Base-by-base conservation (phyloP, 345 rosid genomes). In the Arabidopsis suecica region DNA sequence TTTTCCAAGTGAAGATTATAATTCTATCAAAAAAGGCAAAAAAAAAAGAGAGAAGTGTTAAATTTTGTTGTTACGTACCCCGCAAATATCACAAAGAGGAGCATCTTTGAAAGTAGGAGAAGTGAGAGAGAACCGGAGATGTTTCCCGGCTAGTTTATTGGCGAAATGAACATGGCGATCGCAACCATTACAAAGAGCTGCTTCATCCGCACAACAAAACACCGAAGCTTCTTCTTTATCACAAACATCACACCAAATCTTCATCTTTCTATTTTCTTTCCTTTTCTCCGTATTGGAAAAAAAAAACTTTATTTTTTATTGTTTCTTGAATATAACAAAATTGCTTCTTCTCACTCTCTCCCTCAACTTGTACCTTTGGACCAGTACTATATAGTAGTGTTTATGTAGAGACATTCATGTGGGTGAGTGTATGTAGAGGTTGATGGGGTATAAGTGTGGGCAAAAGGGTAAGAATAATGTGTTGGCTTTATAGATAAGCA, bases 201-300 rank as follows among this genome's bases (percentile, higher is more conserved):
- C 96, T 85, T 88, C 96, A 83, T 90, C 96, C 3, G 97, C 91
- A 4, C 80, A 82, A 51, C 94, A 91, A 55, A 88, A 86, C 30
- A 89, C 83, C 0, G 80, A 66, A 33, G 91, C 94, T 59, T 87
- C 89, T 54, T 76, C 82, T 59, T 77, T 81, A 53, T 82, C 84
- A 68, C 97, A 91, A 32, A 84, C 87, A 62, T 89, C 91, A 61
- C 97, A 91, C 82, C 86, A 71, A 58, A 91, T 86, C 88, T 91
- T 91, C 95, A 91, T 91, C 58, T 18, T 68, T 44, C 41, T 7
- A 9, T 7, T 58, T 13, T 56, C 12, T 7, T 16, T 40, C 5
- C n/a, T n/a, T 9, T 7, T 50, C 4, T 28, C 32, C 25, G 11
- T 48, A 8, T 48, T 4, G n/a, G n/a, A 58, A 7, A 44, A 2